phyloP scores from a whole-genome alignment of 1,139 yeast species.

The Eremothecium sinecaudum region DNA sequence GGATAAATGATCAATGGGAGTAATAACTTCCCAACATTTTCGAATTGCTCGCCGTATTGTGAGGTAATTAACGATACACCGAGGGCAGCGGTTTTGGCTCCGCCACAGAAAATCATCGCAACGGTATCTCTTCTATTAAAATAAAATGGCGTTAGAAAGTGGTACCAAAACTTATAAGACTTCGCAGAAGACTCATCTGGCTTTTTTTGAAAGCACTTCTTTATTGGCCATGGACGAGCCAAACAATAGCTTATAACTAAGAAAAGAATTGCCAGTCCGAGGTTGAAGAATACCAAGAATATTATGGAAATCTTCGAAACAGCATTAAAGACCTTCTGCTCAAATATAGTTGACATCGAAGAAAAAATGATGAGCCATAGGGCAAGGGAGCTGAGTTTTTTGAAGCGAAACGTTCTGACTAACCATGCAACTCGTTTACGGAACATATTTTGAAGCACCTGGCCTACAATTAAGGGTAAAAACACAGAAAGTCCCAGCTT shows the following conservation, averaged over 20 bases:
- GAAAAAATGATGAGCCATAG: slow-evolving; percentile 71
- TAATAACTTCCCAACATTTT: slow-evolving; percentile 57
- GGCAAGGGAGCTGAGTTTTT: slow-evolving; percentile 71
- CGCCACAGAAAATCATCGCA: slow-evolving; percentile 77
- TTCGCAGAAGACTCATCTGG: slow-evolving; percentile 41
- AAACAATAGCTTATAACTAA: slow-evolving; percentile 49
- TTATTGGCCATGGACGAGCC: slow-evolving; percentile 54
- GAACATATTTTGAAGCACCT: slow-evolving; percentile 58
- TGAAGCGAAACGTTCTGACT: slow-evolving; percentile 48
- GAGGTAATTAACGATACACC: slow-evolving; percentile 77
- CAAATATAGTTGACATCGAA: slow-evolving; percentile 82
- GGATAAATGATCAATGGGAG: slow-evolving; percentile 80
- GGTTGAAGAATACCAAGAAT: slow-evolving; percentile 69
- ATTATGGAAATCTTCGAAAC: slow-evolving; percentile 63
- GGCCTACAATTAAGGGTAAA: slow-evolving; percentile 83
- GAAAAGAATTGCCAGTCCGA: slow-evolving; percentile 68
- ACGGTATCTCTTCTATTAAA: slow-evolving; percentile 65
- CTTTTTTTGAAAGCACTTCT: slow-evolving; percentile 35
- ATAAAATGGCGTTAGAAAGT: slow-evolving; percentile 54
- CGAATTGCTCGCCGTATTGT: slow-evolving; percentile 60
- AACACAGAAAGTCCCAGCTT: slow-evolving; percentile 78
- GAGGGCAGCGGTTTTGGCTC: slow-evolving; percentile 86
- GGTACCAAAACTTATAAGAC: slow-evolving; percentile 35
- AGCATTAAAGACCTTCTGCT: slow-evolving; percentile 64
- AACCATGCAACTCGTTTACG: slow-evolving; percentile 49